A percentile compares a stretch with the other conserved stretches of the same genome.
These are phyloP conservation scores for Hypholoma fasciculare DNA, from an alignment of 768 basidiomycete genomes.

Conservation along the genomic window DNA sequence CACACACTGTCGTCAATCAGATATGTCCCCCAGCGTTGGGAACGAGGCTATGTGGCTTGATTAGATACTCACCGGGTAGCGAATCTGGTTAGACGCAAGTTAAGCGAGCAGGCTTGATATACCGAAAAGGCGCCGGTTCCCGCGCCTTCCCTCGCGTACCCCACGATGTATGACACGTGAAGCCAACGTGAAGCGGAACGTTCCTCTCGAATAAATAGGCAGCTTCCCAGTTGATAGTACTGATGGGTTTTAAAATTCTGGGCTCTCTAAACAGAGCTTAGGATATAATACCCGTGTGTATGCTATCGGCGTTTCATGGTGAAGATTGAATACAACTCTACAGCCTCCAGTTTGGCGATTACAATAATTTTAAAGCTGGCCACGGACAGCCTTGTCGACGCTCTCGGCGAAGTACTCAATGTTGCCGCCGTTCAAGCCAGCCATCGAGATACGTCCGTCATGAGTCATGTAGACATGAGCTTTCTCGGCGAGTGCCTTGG, in stretches of 20 bases:
- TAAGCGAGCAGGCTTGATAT: constrained; percentile 3
- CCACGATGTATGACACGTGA: too few relatives aligned
- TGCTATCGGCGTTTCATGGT: constrained; percentile 3
- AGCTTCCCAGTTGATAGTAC: not conserved
- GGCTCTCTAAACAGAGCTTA: not conserved
- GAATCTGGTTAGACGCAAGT: not conserved
- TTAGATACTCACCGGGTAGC: not conserved
- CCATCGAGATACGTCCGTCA: constrained; percentile 94
- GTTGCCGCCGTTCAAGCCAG: constrained; percentile 82
- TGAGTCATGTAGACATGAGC: constrained; percentile 94
- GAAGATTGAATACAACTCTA: not conserved
- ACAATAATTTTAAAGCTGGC: constrained; percentile 52
- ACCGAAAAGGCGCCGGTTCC: not conserved
- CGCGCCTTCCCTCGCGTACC: not conserved
- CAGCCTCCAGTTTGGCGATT: constrained; percentile 5
- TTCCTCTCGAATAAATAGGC: too few relatives aligned
- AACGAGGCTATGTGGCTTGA: not conserved
- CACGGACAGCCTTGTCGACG: constrained; percentile 81
- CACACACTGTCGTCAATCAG: not conserved
- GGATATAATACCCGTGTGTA: constrained; percentile 1
- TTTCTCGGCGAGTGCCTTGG: constrained; percentile 80
- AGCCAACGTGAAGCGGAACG: too few relatives aligned
- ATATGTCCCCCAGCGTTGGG: not conserved
- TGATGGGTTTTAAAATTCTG: not conserved
- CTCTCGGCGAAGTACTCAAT: constrained; percentile 89